Evolutionary conservation across 2,329 filamentous ascomycete species (phyloP).

Genomic region (Trichoderma atrobrunneum): DNA sequence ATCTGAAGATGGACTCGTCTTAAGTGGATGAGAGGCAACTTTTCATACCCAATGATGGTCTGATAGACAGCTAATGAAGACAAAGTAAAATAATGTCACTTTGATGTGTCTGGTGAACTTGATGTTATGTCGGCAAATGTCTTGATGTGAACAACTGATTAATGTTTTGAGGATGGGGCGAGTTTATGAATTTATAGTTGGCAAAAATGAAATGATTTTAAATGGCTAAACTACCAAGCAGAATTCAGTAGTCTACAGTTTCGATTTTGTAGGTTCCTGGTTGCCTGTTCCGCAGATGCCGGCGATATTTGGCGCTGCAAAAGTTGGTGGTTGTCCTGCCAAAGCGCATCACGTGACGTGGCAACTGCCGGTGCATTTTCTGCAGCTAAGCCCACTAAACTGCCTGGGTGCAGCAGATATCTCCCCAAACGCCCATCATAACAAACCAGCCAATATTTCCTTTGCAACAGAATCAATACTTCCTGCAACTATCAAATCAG

Average conservation of each 20-base stretch:
- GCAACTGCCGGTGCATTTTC: background rate
- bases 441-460: background rate
- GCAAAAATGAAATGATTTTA: background rate
- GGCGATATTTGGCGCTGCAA: background rate
- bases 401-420: background rate
- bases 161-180: background rate
- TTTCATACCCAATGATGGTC: constrained; percentile 39
- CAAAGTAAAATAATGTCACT: constrained; percentile 37
- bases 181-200: background rate
- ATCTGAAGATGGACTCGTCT: constrained; percentile 35
- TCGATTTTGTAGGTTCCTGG: background rate
- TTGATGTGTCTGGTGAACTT: constrained; percentile 6
- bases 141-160: background rate
- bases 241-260: background rate
- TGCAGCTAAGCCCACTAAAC: background rate
- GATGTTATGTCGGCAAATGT: constrained; percentile 1
- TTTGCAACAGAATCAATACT: background rate
- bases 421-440: background rate
- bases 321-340: background rate
- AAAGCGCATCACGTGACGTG: background rate
- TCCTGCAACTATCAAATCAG: background rate
- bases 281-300: background rate
- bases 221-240: background rate
- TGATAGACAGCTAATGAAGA: constrained; percentile 45
- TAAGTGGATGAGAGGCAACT: constrained; percentile 35